A percentile compares a stretch with the other conserved stretches of the same genome.
These are phyloP conservation scores for Rhododendron kiyosumense DNA, from an alignment of 148 eudicot genomes.

Conservation along the genomic window DNA sequence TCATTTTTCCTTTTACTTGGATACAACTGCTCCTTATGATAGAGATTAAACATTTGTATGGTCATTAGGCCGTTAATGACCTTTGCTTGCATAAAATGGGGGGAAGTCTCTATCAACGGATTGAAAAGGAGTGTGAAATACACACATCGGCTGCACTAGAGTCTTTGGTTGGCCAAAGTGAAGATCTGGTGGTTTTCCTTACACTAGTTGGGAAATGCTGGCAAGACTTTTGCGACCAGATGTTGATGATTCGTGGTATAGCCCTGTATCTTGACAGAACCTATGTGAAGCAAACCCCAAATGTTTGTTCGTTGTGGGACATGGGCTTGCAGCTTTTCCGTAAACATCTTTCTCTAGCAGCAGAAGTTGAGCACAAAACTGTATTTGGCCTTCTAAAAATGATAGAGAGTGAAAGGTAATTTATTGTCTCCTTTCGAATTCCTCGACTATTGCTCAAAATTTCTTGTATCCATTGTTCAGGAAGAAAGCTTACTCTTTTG, in stretches of 20 bases:
- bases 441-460: neutral
- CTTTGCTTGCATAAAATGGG: constrained; percentile 94
- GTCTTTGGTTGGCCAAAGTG: constrained; percentile 89
- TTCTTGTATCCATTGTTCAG: neutral
- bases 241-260: constrained; percentile 96
- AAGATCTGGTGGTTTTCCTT: constrained; percentile 85
- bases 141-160: constrained; percentile 64
- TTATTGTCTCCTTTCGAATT: neutral
- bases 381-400: constrained; percentile 91
- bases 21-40: neutral
- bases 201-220: constrained; percentile 89
- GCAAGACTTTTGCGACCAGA: constrained; percentile 97
- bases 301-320: constrained; percentile 91
- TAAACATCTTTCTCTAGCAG: constrained; percentile 73
- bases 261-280: constrained; percentile 95
- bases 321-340: constrained; percentile 98
- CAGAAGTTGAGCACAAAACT: constrained; percentile 93
- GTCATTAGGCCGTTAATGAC: constrained; percentile 79
- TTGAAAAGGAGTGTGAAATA: constrained; percentile 82
- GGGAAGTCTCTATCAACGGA: constrained; percentile 81
- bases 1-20: neutral
- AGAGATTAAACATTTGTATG: neutral
- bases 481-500: neutral
- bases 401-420: constrained; percentile 94
- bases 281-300: constrained; percentile 81